Conservation (phyloP, 495 filamentous ascomycete species). For the Xylaria acuta region DNA sequence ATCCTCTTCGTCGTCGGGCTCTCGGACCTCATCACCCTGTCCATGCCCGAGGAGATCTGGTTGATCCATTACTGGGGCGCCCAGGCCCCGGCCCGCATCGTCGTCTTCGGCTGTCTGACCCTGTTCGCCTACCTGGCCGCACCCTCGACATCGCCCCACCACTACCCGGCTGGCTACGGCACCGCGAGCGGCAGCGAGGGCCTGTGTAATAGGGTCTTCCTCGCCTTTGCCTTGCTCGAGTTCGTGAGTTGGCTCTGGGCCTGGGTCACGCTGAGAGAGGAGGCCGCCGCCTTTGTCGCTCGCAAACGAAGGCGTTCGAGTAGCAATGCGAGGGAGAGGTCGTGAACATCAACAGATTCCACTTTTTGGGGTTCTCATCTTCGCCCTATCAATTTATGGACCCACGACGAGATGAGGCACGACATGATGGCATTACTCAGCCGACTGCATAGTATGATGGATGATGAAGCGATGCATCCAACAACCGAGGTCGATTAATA, state of each 20-base stretch:
- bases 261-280: conserved; percentile 60
- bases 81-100: conserved; percentile 71
- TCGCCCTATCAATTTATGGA: background rate
- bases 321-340: conserved; percentile 30
- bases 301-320: conserved; percentile 44
- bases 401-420: background rate
- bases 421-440: background rate
- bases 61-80: conserved; percentile 68
- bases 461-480: background rate
- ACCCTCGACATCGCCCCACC: conserved; percentile 36
- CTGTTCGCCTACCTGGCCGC: conserved; percentile 71
- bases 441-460: background rate
- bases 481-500: background rate
- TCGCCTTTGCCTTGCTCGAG: conserved; percentile 85
- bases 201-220: conserved; percentile 79
- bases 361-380: background rate
- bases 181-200: conserved; percentile 57
- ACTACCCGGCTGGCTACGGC: conserved; percentile 25
- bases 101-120: conserved; percentile 68
- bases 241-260: conserved; percentile 90
- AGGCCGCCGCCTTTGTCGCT: conserved; percentile 47
- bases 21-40: conserved; percentile 74
- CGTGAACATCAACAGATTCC: background rate
- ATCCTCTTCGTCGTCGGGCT: conserved; percentile 71
- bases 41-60: conserved; percentile 72